phyloP scores from a whole-genome alignment of 805 yeast genomes.

The Hanseniaspora occidentalis region DNA sequence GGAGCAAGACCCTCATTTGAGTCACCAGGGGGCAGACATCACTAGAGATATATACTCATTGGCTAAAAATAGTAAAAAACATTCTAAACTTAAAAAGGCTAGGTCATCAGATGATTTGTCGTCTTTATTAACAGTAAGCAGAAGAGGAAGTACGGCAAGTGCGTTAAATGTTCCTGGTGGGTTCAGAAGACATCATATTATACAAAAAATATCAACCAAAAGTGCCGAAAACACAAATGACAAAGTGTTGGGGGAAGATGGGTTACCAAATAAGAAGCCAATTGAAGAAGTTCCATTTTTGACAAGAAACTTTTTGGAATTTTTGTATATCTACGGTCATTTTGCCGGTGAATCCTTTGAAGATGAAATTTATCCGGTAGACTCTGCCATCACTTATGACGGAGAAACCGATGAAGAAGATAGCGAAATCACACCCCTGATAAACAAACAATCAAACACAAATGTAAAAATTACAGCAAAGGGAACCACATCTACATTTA shows the following conservation, averaged over 20 bases:
- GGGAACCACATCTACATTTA: constrained; percentile 62
- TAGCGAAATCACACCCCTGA: constrained; percentile 16
- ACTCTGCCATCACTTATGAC: constrained; percentile 6
- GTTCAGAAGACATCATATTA: constrained; percentile 58
- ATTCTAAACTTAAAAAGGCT: constrained; percentile 7
- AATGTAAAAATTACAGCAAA: constrained; percentile 22
- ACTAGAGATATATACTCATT: constrained; percentile 25
- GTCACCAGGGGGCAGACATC: constrained; percentile 26
- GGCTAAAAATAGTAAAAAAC: constrained; percentile 8
- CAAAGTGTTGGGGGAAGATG: neutral
- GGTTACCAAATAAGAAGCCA: constrained; percentile 1
- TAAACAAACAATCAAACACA: constrained; percentile 2
- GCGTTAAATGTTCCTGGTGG: constrained; percentile 73
- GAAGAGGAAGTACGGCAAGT: constrained; percentile 56
- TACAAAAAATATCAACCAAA: constrained; percentile 24
- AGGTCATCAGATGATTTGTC: constrained; percentile 19
- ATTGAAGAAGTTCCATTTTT: constrained; percentile 33
- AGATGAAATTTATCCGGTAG: constrained; percentile 41
- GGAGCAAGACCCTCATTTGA: constrained; percentile 10
- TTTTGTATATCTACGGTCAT: constrained; percentile 69
- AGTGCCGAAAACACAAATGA: neutral
- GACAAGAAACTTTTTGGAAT: constrained; percentile 65
- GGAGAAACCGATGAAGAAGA: constrained; percentile 9
- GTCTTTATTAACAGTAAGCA: constrained; percentile 13
- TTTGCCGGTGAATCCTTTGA: constrained; percentile 78